These are phyloP conservation scores for Gremmenia infestans DNA, from an alignment of 2,329 filamentous ascomycete genomes.

Conservation along the genomic window DNA sequence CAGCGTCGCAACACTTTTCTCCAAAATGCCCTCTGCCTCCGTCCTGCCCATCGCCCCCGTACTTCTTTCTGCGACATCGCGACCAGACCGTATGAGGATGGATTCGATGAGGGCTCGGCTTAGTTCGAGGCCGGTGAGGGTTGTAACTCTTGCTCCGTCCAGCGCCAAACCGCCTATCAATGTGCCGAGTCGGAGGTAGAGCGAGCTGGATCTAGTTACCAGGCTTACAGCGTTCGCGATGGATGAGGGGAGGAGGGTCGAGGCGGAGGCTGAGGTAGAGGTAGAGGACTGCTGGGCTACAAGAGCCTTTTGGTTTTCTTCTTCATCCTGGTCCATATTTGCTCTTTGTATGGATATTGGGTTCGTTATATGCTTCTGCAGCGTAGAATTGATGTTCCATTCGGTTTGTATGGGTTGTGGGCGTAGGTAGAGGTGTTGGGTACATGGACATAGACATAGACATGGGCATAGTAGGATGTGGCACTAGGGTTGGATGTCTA, in stretches of 20 bases:
- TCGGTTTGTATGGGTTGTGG: not conserved
- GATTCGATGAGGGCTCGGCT: slow-evolving; percentile 35
- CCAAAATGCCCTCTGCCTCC: slow-evolving; percentile 53
- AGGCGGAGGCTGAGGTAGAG: slow-evolving; percentile 31
- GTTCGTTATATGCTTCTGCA: not conserved
- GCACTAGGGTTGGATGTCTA: not conserved
- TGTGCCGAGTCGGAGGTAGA: slow-evolving; percentile 38
- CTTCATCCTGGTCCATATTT: slow-evolving; percentile 26
- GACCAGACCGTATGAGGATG: slow-evolving; percentile 33
- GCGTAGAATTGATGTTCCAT: not conserved
- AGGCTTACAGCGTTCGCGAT: slow-evolving; percentile 56
- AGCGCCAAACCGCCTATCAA: slow-evolving; percentile 34
- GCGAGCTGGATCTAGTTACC: slow-evolving; percentile 53
- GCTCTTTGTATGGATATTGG: not conserved
- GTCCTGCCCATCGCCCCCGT: slow-evolving; percentile 40
- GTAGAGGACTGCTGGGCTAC: slow-evolving; percentile 9
- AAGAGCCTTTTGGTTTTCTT: slow-evolving; percentile 7
- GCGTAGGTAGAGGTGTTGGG: not conserved
- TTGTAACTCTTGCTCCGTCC: slow-evolving; percentile 34
- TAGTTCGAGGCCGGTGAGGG: slow-evolving; percentile 35
- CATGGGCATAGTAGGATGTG: not conserved
- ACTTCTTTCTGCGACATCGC: slow-evolving; percentile 31
- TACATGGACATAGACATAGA: not conserved
- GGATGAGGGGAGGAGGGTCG: slow-evolving; percentile 52
- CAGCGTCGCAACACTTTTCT: slow-evolving; percentile 50